Evolutionary conservation across 345 rosid genomes (phyloP), one percentile per base, ranked within the genome.

Genomic region (Eucalyptus decipiens): DNA sequence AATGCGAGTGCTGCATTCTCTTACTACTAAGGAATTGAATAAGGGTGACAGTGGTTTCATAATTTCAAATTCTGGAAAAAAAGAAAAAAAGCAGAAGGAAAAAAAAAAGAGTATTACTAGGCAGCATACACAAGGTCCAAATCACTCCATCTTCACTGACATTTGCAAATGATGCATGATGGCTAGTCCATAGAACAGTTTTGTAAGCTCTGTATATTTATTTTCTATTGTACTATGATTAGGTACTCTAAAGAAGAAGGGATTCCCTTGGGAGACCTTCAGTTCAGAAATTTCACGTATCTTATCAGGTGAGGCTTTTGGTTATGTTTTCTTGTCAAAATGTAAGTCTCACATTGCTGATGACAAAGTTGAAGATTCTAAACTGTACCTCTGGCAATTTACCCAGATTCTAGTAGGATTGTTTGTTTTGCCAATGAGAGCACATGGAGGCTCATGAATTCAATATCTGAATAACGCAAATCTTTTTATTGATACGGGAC

Each of bases 201-300:
- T 40, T 40, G 47, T 76, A 37, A 21, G 85, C 30, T 76, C 85
- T 76, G 47, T 40, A 40, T 76, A 43, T 76, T 28, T 48, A 30
- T 48, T 85, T 49, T 50, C 13, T 85, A 16, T 85, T 48, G 56
- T 47, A 76, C 47, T 40, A 21, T 40, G 83, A 76, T 52, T 93
- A 98, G 99, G 90, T 98, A 98, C 90, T 96, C 99, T 62, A 98
- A 98, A 94, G 99, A 97, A 95, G 99, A 98, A 93, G 94, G 91
- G 89, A 96, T 97, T 90, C 89, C 86, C 40, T 86, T 92, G 88
- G 89, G 92, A 88, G 99, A 95, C 93, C 92, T 93, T 76, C 83
- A 50, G 45, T 83, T 50, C 88, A 92, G 94, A 90, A 97, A 97
- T 92, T 96, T 96, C 93, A 95, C 99, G 4, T 96, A 94, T 93